Percentiles rank a stretch among this genome's conserved stretches.
Evolutionary conservation across 257 asterid species (phyloP).

Genomic region (Gynochthodes officinalis): DNA sequence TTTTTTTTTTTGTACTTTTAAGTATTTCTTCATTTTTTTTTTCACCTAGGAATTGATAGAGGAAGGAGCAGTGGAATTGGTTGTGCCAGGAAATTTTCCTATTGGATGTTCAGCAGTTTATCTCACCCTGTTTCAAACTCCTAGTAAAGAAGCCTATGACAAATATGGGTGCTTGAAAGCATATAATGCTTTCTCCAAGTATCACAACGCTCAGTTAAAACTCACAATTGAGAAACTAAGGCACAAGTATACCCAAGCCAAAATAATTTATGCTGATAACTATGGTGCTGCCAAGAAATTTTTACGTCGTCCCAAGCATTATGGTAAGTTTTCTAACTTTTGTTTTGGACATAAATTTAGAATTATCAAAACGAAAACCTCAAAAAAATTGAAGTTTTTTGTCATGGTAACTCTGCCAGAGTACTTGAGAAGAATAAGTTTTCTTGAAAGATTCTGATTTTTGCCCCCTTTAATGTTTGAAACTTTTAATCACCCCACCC

Average conservation of each 20-base stretch:
- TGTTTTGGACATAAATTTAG: not conserved
- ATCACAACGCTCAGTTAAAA: slow-evolving; percentile 58
- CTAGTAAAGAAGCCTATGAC: slow-evolving; percentile 50
- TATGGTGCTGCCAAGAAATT: slow-evolving; percentile 60
- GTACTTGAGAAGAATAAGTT: too few relatives aligned
- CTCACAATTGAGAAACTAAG: slow-evolving; percentile 46
- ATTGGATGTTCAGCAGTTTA: slow-evolving; percentile 74
- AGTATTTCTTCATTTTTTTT: too few relatives aligned
- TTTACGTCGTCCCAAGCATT: slow-evolving; percentile 53
- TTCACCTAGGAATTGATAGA: slow-evolving; percentile 48
- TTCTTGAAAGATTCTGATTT: too few relatives aligned
- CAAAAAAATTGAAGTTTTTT: too few relatives aligned
- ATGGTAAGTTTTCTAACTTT: slow-evolving; percentile 37
- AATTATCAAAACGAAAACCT: not conserved
- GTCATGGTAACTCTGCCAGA: too few relatives aligned
- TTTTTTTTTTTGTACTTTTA: too few relatives aligned
- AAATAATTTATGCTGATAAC: slow-evolving; percentile 68
- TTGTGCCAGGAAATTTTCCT: slow-evolving; percentile 76
- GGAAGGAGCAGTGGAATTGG: slow-evolving; percentile 68
- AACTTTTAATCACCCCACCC: too few relatives aligned
- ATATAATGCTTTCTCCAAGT: slow-evolving; percentile 58
- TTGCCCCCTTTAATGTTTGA: too few relatives aligned
- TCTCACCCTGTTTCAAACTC: slow-evolving; percentile 55
- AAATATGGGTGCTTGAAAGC: slow-evolving; percentile 63
- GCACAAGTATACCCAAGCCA: slow-evolving; percentile 51